These are phyloP conservation scores for Flaveria sonorensis DNA, from an alignment of 129 eudicot species.

Conservation along the genomic window DNA sequence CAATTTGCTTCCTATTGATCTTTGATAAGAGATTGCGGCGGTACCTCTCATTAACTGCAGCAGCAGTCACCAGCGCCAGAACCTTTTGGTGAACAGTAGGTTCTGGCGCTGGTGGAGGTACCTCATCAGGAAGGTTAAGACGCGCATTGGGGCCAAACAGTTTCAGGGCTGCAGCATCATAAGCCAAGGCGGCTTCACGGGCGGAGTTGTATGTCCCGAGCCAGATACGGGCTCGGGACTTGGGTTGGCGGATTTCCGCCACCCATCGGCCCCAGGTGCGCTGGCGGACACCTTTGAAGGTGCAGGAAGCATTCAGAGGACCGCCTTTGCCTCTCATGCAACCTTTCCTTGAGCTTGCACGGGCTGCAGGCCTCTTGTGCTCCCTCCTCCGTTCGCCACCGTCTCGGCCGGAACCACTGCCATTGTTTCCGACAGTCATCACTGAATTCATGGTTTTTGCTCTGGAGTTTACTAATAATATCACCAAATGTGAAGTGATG, in stretches of 20 bases:
- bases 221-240: constrained; percentile 60
- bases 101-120: neutral
- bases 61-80: neutral
- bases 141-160: constrained; percentile 58
- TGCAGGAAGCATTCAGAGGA: constrained; percentile 66
- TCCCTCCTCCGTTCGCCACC: neutral
- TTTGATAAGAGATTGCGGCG: neutral
- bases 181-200: constrained; percentile 67
- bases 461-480: neutral
- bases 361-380: neutral
- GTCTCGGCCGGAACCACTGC: neutral
- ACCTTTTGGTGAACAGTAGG: neutral
- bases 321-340: constrained; percentile 84
- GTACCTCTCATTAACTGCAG: neutral
- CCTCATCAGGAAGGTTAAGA: constrained; percentile 53
- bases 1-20: neutral
- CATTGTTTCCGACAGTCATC: constrained; percentile 13
- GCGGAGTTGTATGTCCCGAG: constrained; percentile 64
- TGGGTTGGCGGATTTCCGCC: constrained; percentile 75
- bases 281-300: constrained; percentile 80
- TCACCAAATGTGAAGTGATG: constrained; percentile 13
- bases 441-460: neutral
- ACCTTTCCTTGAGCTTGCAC: constrained; percentile 60
- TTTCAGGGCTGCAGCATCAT: constrained; percentile 61
- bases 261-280: constrained; percentile 94